phyloP scores from a whole-genome alignment of 2,329 filamentous ascomycete species.

The Aspergillus sp. region DNA sequence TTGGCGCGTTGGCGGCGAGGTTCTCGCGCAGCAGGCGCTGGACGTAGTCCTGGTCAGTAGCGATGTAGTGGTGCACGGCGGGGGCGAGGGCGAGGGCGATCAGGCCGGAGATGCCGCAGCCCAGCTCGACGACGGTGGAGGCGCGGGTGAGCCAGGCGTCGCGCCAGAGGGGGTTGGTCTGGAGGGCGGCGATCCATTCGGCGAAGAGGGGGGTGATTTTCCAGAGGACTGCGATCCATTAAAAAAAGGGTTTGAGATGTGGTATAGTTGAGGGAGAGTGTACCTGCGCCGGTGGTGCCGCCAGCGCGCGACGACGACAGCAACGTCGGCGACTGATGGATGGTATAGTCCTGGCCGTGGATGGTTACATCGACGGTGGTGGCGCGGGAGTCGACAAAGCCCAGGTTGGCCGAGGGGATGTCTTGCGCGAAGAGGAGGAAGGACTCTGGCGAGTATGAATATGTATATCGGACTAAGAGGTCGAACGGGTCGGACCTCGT shows the following conservation, averaged over 20 bases:
- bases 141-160: slow-evolving; percentile 51
- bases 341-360: slow-evolving; percentile 66
- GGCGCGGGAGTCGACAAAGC: slow-evolving; percentile 76
- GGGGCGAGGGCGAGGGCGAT: slow-evolving; percentile 68
- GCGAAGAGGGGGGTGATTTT: slow-evolving; percentile 83
- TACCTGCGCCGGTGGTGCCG: slow-evolving; percentile 72
- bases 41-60: slow-evolving; percentile 88
- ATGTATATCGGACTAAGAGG: not conserved
- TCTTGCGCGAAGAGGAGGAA: slow-evolving; percentile 80
- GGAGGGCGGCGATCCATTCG: slow-evolving; percentile 65
- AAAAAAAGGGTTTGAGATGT: not conserved
- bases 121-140: slow-evolving; percentile 74
- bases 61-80: slow-evolving; percentile 63
- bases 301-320: slow-evolving; percentile 72
- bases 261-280: slow-evolving; percentile 8
- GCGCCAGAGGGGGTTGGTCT: slow-evolving; percentile 61
- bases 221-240: slow-evolving; percentile 70
- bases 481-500: slow-evolving; percentile 4
- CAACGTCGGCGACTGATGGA: slow-evolving; percentile 80
- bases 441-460: slow-evolving; percentile 61
- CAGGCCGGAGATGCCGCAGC: slow-evolving; percentile 82
- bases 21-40: slow-evolving; percentile 75
- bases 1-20: slow-evolving; percentile 49
- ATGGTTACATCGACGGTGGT: slow-evolving; percentile 66
- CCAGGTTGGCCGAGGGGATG: slow-evolving; percentile 73